A percentile compares a stretch with the other conserved stretches of the same genome.
Conservation (phyloP, 306 rosid genomes). For the Sindora glabra region DNA sequence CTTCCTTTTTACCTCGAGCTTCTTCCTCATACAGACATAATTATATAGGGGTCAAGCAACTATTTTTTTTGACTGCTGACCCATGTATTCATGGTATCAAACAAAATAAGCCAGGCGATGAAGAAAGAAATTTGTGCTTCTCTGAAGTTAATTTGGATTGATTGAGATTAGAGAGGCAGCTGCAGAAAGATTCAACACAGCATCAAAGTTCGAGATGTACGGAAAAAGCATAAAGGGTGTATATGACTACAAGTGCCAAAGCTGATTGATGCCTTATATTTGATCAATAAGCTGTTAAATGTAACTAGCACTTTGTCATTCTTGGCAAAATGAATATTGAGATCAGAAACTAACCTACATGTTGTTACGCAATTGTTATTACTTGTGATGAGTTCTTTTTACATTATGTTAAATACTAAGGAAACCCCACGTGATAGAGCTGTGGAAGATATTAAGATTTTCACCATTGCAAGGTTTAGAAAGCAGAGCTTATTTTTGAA, state of each 20-base stretch:
- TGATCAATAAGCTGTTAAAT: neutral
- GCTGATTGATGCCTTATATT: neutral
- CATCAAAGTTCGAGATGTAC: neutral
- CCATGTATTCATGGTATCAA: slow-evolving; percentile 8
- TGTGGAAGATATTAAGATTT: too few species aligned
- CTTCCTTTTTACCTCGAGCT: slow-evolving; percentile 10
- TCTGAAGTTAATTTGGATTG: slow-evolving; percentile 14
- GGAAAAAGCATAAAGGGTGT: neutral
- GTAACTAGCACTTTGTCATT: neutral
- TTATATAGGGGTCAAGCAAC: slow-evolving; percentile 25
- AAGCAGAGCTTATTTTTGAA: too few species aligned
- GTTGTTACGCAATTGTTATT: too few species aligned
- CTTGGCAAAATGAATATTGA: too few species aligned
- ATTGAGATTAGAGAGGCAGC: slow-evolving; percentile 11
- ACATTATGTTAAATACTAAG: too few species aligned
- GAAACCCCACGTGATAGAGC: too few species aligned
- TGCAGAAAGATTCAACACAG: slow-evolving; percentile 10
- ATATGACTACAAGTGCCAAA: neutral
- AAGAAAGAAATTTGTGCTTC: neutral
- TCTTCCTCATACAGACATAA: slow-evolving; percentile 15
- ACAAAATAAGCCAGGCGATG: slow-evolving; percentile 5
- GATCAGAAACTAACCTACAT: too few species aligned
- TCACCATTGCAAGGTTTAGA: too few species aligned
- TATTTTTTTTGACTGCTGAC: slow-evolving; percentile 25
- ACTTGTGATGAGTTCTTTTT: too few species aligned